These are phyloP conservation scores for Macrophomina phaseolina DNA, from an alignment of 2,329 filamentous ascomycete genomes.

Conservation along the genomic window DNA sequence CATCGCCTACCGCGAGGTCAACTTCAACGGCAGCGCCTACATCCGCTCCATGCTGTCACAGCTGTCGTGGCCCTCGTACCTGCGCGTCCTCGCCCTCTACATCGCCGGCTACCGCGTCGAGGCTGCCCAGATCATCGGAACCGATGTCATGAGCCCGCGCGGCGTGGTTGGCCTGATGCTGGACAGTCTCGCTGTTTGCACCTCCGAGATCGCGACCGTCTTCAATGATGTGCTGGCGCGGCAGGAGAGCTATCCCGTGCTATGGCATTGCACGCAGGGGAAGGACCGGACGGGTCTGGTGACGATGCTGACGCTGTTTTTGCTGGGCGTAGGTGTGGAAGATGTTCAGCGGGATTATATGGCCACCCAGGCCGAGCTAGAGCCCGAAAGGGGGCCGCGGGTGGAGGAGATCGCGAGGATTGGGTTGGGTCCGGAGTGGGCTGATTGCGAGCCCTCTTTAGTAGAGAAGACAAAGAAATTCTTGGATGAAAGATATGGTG, in stretches of 20 bases:
- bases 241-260: constrained; percentile 62
- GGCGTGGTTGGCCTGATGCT: constrained; percentile 74
- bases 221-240: constrained; percentile 56
- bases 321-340: constrained; percentile 61
- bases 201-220: constrained; percentile 62
- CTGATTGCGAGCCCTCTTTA: constrained; percentile 56
- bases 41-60: constrained; percentile 71
- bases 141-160: constrained; percentile 72
- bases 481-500: constrained; percentile 67
- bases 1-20: constrained; percentile 69
- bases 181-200: constrained; percentile 72
- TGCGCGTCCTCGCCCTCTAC: constrained; percentile 68
- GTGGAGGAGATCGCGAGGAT: constrained; percentile 72
- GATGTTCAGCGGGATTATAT: constrained; percentile 76
- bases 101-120: constrained; percentile 69
- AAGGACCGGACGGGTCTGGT: constrained; percentile 84
- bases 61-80: constrained; percentile 69
- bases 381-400: constrained; percentile 65
- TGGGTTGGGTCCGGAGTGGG: constrained; percentile 68
- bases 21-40: constrained; percentile 75
- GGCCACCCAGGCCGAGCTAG: constrained; percentile 66
- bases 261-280: constrained; percentile 87
- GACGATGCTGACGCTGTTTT: constrained; percentile 69
- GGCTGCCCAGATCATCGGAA: constrained; percentile 72
- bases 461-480: constrained; percentile 64